Conservation (phyloP, 306 rosid species). For the Casuarina cunninghamiana region DNA sequence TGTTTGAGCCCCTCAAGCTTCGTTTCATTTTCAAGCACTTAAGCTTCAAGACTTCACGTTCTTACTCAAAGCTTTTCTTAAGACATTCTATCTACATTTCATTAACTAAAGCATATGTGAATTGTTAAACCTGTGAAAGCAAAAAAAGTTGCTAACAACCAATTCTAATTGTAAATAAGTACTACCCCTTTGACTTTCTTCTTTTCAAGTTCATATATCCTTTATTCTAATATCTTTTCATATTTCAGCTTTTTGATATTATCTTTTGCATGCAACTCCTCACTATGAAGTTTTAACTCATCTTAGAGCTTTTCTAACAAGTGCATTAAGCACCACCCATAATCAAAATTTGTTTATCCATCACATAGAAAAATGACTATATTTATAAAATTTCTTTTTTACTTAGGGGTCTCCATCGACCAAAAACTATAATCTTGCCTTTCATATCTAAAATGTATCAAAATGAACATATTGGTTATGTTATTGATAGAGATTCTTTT, state of each 20-base stretch:
- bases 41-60: conserved; percentile 53
- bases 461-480: too few relatives aligned
- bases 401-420: too few relatives aligned
- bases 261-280: conserved; percentile 67
- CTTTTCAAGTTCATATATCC: conserved; percentile 56
- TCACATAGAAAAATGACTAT: conserved; percentile 12
- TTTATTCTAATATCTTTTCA: conserved; percentile 64
- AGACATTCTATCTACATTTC: conserved; percentile 59
- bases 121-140: conserved; percentile 16
- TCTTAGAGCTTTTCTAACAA: conserved; percentile 62
- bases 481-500: neutral
- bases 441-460: too few relatives aligned
- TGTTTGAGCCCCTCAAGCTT: conserved; percentile 52
- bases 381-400: neutral
- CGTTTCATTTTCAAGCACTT: conserved; percentile 60
- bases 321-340: conserved; percentile 30
- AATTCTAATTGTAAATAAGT: conserved; percentile 11
- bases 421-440: too few relatives aligned
- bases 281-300: conserved; percentile 60
- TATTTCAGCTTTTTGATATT: conserved; percentile 51
- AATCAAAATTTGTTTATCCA: conserved; percentile 16
- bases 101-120: conserved; percentile 25
- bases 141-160: conserved; percentile 16
- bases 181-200: conserved; percentile 66
- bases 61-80: conserved; percentile 56